Conservation (phyloP, 2,329 filamentous ascomycete species). For the Hypocreales sp. region DNA sequence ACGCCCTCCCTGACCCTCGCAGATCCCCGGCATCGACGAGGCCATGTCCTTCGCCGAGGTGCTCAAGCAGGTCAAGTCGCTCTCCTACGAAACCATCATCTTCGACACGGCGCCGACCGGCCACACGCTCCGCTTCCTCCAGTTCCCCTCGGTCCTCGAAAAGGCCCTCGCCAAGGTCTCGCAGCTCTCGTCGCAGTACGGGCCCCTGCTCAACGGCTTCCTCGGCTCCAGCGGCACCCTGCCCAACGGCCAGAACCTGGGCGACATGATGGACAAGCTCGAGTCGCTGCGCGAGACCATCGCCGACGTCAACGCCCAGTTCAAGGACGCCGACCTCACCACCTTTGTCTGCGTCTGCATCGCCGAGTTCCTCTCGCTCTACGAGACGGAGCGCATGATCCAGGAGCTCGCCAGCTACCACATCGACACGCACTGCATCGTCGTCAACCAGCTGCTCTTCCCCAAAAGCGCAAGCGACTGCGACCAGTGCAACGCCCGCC, state of each 20-base stretch:
- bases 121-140: slow-evolving; percentile 94
- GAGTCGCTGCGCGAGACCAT: slow-evolving; percentile 89
- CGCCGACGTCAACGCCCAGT: slow-evolving; percentile 88
- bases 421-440: slow-evolving; percentile 94
- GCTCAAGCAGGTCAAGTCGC: slow-evolving; percentile 95
- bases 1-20: not conserved
- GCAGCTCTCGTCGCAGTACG: slow-evolving; percentile 85
- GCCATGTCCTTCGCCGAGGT: slow-evolving; percentile 99
- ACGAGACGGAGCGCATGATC: slow-evolving; percentile 99
- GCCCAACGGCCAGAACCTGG: slow-evolving; percentile 83
- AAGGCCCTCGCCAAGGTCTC: slow-evolving; percentile 97
- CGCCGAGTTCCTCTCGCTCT: slow-evolving; percentile 87
- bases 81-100: slow-evolving; percentile 97
- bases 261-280: slow-evolving; percentile 88
- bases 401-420: slow-evolving; percentile 86
- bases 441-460: slow-evolving; percentile 95
- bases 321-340: slow-evolving; percentile 90
- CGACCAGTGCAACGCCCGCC: slow-evolving; percentile 85
- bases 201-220: slow-evolving; percentile 87
- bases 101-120: slow-evolving; percentile 98
- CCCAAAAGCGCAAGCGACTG: slow-evolving; percentile 73
- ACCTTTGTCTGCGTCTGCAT: slow-evolving; percentile 99
- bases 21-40: slow-evolving; percentile 98
- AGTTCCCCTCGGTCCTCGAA: slow-evolving; percentile 95
- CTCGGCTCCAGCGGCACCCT: slow-evolving; percentile 61